Base-by-base conservation (phyloP, 495 filamentous ascomycete genomes). In the Pseudevernia furfuracea region DNA sequence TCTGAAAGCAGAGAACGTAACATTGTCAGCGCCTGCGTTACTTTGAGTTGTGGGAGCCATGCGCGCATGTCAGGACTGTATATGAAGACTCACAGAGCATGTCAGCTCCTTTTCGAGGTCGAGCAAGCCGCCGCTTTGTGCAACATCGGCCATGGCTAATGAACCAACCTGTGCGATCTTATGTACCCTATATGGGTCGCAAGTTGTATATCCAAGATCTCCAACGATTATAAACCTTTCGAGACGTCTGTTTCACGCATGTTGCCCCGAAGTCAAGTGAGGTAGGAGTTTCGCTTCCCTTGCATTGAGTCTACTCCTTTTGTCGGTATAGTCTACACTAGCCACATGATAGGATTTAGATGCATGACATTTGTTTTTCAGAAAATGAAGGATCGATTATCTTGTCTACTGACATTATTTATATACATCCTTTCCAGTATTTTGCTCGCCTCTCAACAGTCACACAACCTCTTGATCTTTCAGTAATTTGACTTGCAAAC, bases 51-150 rank as follows among this genome's bases (percentile, higher is more conserved):
- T 3, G 17, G 6, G 52, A 21, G 43, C 21, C 28, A 39, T 14
- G 15, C 39, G 21, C 30, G 11, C 19, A 17, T 52, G 8, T 21
- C 41, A 70, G 62, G 67, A 55, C 12, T 53, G 49, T 15, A 19
- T 5, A 19, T 32, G 49, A 4, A 72, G 52, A 81, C 88, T 76
- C 82, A 97, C 92, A 68, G 92, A 95, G 75, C 92, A 97, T 1
- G 86, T 91, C 75, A 97, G 77, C 80, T 97, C 91, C 71, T 87
- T 90, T 76, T 96, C 92, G 59, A 96, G 78, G 71, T 89, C 89
- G 52, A 87, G 71, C 36, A 74, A 62, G 19, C 70, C 74, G n/a
- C 70, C 74, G 6, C 62, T 49, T 56, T 66, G 67, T 64, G 65
- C 63, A 46, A 52, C 71, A 61, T 75, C 75, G 14, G 74, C 71